These are phyloP conservation scores for Backusella tuberculispora DNA, from an alignment of 192 early-diverging fungal genomes.

Conservation along the genomic window DNA sequence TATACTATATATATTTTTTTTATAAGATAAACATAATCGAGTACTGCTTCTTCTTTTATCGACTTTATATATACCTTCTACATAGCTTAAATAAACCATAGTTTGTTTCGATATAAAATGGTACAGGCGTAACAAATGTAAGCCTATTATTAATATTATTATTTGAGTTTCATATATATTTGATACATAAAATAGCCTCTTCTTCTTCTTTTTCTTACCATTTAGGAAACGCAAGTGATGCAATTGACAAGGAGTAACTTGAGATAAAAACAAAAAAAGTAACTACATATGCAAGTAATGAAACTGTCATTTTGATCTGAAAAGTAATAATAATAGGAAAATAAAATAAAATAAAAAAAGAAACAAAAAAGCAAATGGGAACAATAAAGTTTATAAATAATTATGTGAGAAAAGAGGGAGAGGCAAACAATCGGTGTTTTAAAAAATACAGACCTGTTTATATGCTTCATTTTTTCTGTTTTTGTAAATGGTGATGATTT, in stretches of 20 bases:
- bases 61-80: constrained; percentile 22
- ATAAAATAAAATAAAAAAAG: not conserved
- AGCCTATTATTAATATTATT: constrained; percentile 26
- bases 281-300: constrained; percentile 38
- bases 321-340: not conserved
- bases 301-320: constrained; percentile 20
- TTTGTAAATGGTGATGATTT: too few species aligned
- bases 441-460: not conserved
- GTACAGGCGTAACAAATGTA: constrained; percentile 39
- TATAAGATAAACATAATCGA: not conserved
- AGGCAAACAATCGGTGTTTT: not conserved
- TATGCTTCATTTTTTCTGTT: not conserved
- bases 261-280: constrained; percentile 32
- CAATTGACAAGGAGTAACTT: constrained; percentile 31
- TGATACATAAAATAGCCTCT: too few species aligned
- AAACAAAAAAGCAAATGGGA: not conserved
- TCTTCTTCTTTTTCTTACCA: constrained; percentile 28
- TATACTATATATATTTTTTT: constrained; percentile 14
- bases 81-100: constrained; percentile 40
- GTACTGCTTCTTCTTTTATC: not conserved
- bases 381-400: not conserved
- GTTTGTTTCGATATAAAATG: constrained; percentile 41
- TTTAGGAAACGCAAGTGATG: constrained; percentile 37
- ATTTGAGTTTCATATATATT: too few species aligned
- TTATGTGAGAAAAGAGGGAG: not conserved